Conservation (phyloP, 495 filamentous ascomycete genomes). For the Sphaerosporella brunnea region DNA sequence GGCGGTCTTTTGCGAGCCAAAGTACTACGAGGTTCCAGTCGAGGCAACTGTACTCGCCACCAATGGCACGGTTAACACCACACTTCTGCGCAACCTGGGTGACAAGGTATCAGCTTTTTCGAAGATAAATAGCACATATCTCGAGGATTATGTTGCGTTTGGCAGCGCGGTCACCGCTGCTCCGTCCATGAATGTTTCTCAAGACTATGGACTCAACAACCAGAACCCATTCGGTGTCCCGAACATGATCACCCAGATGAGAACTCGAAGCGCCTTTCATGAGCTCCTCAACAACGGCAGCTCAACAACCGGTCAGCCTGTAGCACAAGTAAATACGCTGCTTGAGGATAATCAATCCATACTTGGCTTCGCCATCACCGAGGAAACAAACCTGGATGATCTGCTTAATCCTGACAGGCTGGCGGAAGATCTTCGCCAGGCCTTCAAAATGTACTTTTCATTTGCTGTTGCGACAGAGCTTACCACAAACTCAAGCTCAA, state of each 20-base stretch:
- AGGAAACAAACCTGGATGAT: not conserved
- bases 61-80: not conserved
- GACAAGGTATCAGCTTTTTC: not conserved
- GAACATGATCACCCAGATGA: not conserved
- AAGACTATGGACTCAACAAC: not conserved
- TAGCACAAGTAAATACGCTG: not conserved
- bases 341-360: not conserved
- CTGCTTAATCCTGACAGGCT: not conserved
- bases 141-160: not conserved
- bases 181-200: not conserved
- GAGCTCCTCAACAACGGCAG: not conserved
- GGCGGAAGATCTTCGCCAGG: not conserved
- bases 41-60: conserved; percentile 20
- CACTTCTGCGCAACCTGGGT: not conserved
- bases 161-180: not conserved
- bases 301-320: not conserved
- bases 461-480: not conserved
- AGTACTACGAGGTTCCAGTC: conserved; percentile 28
- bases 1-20: conserved; percentile 28
- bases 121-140: conserved; percentile 1
- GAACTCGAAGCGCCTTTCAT: not conserved
- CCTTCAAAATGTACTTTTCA: not conserved
- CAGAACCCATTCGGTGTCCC: not conserved
- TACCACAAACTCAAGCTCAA: not conserved
- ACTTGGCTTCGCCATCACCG: not conserved